phyloP scores from a whole-genome alignment of 2,329 filamentous ascomycete genomes.

The Aspergillus sp. region DNA sequence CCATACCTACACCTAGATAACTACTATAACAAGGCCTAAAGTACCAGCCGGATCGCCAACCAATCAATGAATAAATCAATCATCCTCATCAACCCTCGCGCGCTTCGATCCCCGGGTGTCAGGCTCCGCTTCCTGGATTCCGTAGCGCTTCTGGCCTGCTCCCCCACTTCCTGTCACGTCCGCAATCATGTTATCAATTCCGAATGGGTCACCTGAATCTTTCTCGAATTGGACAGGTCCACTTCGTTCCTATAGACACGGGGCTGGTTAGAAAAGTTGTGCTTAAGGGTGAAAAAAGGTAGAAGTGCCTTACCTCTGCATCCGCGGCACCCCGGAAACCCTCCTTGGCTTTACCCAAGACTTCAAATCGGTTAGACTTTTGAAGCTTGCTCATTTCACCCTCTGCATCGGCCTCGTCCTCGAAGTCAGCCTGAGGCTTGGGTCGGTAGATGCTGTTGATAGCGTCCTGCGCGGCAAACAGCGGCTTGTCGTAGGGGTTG shows the following conservation, averaged over 20 bases:
- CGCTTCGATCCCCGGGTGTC: constrained; percentile 59
- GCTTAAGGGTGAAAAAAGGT: not conserved
- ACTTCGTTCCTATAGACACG: constrained; percentile 62
- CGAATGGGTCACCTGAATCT: constrained; percentile 82
- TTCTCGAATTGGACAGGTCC: constrained; percentile 97
- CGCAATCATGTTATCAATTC: constrained; percentile 88
- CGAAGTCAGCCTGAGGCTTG: constrained; percentile 67
- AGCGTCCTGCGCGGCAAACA: constrained; percentile 94
- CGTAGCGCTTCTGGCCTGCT: constrained; percentile 46
- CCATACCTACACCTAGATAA: not conserved
- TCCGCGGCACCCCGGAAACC: constrained; percentile 84
- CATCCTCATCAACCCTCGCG: constrained; percentile 73
- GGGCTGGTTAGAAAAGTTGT: not conserved
- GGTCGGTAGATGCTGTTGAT: constrained; percentile 93
- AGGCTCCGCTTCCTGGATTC: constrained; percentile 42
- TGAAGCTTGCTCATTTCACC: constrained; percentile 85
- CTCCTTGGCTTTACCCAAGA: constrained; percentile 75
- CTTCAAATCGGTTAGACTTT: constrained; percentile 82
- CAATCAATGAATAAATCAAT: constrained; percentile 8
- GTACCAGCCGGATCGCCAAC: constrained; percentile 3
- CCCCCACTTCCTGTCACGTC: constrained; percentile 62
- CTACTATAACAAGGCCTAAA: not conserved
- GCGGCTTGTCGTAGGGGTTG: constrained; percentile 92
- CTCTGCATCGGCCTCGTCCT: constrained; percentile 76
- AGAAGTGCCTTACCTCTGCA: constrained; percentile 62